These are phyloP conservation scores for Ustilago hordei DNA, from an alignment of 1,284 basidiomycete genomes.

Conservation along the genomic window DNA sequence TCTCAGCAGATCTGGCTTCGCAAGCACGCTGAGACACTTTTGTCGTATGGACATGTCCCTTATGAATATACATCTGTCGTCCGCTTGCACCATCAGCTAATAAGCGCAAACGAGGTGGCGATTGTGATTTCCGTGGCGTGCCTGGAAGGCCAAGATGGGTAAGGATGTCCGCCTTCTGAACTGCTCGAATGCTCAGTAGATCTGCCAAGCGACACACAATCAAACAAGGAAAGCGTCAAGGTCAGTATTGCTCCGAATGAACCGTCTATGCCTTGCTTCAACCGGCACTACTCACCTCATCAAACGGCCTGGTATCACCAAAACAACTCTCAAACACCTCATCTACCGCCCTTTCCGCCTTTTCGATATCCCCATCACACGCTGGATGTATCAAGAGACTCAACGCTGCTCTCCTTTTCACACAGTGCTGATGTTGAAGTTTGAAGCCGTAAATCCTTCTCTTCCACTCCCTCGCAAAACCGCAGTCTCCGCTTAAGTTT, in stretches of 20 bases:
- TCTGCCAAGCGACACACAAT: slow-evolving; percentile 23
- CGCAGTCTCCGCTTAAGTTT: slow-evolving; percentile 75
- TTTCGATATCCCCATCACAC: slow-evolving; percentile 78
- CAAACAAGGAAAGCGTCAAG: not conserved
- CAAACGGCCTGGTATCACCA: slow-evolving; percentile 93
- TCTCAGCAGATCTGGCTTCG: no score
- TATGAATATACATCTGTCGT: not conserved
- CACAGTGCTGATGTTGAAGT: slow-evolving; percentile 89
- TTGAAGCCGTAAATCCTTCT: slow-evolving; percentile 76
- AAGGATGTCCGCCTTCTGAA: not conserved
- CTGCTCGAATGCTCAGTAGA: slow-evolving; percentile 37
- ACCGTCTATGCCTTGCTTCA: not conserved
- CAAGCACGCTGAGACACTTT: not conserved
- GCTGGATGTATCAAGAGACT: slow-evolving; percentile 84
- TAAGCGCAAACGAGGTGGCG: not conserved
- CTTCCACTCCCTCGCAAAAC: slow-evolving; percentile 20
- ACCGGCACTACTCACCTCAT: slow-evolving; percentile 77
- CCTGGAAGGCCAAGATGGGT: no score
- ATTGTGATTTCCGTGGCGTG: no score
- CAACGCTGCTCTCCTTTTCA: slow-evolving; percentile 84
- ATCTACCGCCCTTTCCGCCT: slow-evolving; percentile 89
- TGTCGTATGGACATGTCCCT: not conserved
- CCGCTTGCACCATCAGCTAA: not conserved
- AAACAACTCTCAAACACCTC: slow-evolving; percentile 98
- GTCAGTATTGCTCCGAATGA: not conserved